Percentiles rank a stretch among this genome's conserved stretches.
These are phyloP conservation scores for Ustulina deusta DNA, from an alignment of 2,329 filamentous ascomycete genomes.

Conservation along the genomic window DNA sequence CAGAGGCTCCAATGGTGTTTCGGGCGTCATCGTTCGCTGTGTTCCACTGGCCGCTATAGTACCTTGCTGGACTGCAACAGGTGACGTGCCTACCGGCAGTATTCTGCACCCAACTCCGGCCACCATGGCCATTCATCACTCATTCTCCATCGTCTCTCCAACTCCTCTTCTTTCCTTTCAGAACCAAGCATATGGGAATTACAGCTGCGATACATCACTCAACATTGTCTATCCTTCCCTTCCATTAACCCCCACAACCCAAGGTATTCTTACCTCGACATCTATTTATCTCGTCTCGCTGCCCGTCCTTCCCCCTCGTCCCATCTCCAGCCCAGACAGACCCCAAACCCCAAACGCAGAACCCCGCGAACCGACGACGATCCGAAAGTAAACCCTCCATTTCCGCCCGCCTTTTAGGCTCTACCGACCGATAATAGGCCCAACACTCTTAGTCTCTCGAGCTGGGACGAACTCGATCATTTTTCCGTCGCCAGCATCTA, in stretches of 20 bases:
- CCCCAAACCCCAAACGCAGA: no score
- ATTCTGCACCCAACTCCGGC: conserved; percentile 18
- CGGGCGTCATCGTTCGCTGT: conserved; percentile 18
- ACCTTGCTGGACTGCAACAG: conserved; percentile 1
- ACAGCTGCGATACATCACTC: background rate
- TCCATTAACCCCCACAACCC: background rate
- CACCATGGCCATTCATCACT: conserved; percentile 5
- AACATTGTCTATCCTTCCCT: background rate
- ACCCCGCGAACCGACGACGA: conserved; percentile 24
- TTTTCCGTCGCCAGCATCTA: background rate
- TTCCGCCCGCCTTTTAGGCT: background rate
- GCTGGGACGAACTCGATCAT: background rate
- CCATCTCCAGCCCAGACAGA: no score
- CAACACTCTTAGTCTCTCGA: background rate
- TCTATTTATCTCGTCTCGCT: background rate
- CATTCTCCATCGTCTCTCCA: background rate
- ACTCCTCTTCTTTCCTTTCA: conserved; percentile 7
- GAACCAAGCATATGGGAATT: background rate
- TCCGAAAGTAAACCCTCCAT: conserved; percentile 25
- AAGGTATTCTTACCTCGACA: background rate
- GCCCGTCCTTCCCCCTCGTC: background rate
- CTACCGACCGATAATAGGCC: background rate
- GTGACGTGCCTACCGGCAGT: no score
- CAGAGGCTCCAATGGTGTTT: background rate
- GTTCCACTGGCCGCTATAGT: conserved; percentile 5